Evolutionary conservation across 371 early-diverging fungal genomes (phyloP), one percentile per base, ranked within the genome.

Genomic region (Neoconidiobolus thromboides): DNA sequence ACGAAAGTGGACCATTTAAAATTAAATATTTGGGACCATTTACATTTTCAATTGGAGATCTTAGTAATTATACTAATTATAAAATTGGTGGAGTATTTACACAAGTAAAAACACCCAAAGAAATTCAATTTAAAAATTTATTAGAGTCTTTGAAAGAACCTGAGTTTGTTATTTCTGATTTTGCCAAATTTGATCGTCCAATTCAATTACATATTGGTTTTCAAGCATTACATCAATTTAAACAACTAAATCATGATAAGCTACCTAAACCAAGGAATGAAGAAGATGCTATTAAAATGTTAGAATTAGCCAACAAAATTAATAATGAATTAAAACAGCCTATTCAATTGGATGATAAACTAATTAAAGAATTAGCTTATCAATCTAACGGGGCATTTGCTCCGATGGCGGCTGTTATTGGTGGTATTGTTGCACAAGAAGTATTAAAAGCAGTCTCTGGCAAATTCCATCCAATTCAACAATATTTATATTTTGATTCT

Each of bases 371-470:
- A 68, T 74, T 98, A 26, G 74, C 94, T 39, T 92, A 78, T 66
- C 87, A 91, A 69, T 85, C 94, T 2, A 63, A 77, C 6, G 96
- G 95, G 60, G 89, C 91, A 63, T 63, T 99, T 58, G 75, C 95
- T n/a, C 98, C 99, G 5, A 93, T 99, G 91, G 80, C 79, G 14
- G 98, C 98, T 26, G 86, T 99, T 26, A 78, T 96, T 65, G 99
- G 99, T 65, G 99, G 99, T 60, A 74, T 98, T 51, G 92, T 91
- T 40, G 99, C 99, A 14, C 99, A 99, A 74, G 99, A 99, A 74
- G 97, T 96, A 6, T 78, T 99, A 39, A 99, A 99, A 81, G 81
- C 84, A 47, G 76, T 76, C 74, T 89, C 91, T 69, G 95, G 93
- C 61, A 99, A 99, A 69, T 99, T 99, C 75, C 72, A 73, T 61